Evolutionary conservation across 148 eudicot genomes (phyloP).

Genomic region (Pouteria glomerata): DNA sequence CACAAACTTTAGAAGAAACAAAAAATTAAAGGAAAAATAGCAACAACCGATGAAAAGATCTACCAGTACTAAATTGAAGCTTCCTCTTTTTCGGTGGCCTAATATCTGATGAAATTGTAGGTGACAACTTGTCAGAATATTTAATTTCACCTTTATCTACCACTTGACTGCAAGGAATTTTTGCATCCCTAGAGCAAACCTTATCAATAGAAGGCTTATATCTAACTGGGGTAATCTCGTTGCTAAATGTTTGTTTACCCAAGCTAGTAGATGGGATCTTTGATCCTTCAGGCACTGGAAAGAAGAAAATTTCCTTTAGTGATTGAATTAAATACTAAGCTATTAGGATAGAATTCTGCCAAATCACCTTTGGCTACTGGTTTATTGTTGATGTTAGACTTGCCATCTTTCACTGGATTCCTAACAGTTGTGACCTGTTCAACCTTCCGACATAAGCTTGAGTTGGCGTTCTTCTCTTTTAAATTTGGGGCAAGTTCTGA

Average conservation of each 20-base stretch:
- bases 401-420: constrained; percentile 4
- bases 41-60: not conserved
- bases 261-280: constrained; percentile 9
- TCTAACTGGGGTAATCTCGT: not conserved
- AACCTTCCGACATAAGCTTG: constrained; percentile 2
- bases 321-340: not conserved
- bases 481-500: not conserved
- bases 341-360: not conserved
- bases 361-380: not conserved
- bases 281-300: constrained; percentile 2
- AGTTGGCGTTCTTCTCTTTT: constrained; percentile 1
- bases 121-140: not conserved
- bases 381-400: not conserved
- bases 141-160: not conserved
- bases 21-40: not conserved
- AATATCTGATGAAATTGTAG: not conserved
- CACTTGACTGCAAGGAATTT: not conserved
- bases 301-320: not conserved
- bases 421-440: constrained; percentile 3
- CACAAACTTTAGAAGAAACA: not conserved
- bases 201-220: not conserved
- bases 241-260: not conserved
- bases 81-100: constrained; percentile 11
- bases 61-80: constrained; percentile 9
- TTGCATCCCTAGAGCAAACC: not conserved